Evolutionary conservation across 305 asterid species (phyloP).

Genomic region (Solanum chacoense): DNA sequence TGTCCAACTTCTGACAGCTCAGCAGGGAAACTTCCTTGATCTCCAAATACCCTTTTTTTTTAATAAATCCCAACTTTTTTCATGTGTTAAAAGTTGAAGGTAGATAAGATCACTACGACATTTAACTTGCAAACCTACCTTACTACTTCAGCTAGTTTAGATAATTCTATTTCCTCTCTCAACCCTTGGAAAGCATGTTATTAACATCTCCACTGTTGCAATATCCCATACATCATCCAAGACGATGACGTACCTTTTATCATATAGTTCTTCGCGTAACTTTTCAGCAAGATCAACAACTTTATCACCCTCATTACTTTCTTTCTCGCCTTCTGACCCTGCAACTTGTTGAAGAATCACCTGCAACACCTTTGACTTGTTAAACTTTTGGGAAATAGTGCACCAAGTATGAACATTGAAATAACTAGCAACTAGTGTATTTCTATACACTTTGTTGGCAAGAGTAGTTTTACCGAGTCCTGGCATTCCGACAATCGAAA

Average conservation of each 20-base stretch:
- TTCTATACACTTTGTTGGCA: background rate
- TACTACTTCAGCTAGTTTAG: background rate
- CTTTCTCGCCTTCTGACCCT: no score
- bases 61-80: no score
- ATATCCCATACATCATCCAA: background rate
- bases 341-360: no score
- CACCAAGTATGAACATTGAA: background rate
- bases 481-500: background rate
- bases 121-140: background rate
- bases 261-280: background rate
- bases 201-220: no score
- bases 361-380: background rate
- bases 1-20: background rate
- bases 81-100: background rate
- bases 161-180: no score
- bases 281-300: no score
- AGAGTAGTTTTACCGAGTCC: background rate
- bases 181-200: no score
- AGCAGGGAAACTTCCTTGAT: background rate
- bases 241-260: background rate
- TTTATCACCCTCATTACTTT: no score
- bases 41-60: background rate
- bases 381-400: no score
- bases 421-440: background rate
- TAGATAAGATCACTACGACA: background rate